phyloP scores from a whole-genome alignment of 1,284 basidiomycete species.

The Moesziomyces aphidis region DNA sequence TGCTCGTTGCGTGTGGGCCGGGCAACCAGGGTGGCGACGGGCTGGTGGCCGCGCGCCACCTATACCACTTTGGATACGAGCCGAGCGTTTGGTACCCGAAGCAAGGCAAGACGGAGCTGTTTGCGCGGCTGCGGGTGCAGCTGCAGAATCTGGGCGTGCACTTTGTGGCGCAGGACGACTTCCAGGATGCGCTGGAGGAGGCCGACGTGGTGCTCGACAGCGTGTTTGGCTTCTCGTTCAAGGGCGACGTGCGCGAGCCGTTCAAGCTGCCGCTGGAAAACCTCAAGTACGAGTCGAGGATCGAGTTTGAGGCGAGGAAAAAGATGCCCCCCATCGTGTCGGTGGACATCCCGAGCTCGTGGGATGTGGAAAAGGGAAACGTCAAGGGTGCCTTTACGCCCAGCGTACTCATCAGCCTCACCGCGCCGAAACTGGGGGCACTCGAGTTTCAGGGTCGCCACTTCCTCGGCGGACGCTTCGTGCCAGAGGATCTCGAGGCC shows the following conservation, averaged over 20 bases:
- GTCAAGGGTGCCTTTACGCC: conserved; percentile 74
- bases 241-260: conserved; percentile 79
- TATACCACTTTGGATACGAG: conserved; percentile 69
- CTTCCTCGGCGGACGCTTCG: conserved; percentile 91
- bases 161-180: conserved; percentile 70
- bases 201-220: conserved; percentile 91
- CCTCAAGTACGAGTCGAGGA: conserved; percentile 69
- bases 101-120: conserved; percentile 59
- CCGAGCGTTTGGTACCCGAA: conserved; percentile 65
- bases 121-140: conserved; percentile 80
- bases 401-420: conserved; percentile 86
- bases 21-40: conserved; percentile 91
- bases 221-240: conserved; percentile 97
- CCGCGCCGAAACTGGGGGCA: conserved; percentile 91
- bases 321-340: conserved; percentile 63
- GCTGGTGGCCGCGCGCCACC: conserved; percentile 92
- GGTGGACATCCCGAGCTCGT: conserved; percentile 95
- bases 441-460: conserved; percentile 80
- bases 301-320: conserved; percentile 57
- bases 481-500: conserved; percentile 71
- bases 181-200: conserved; percentile 71
- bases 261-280: conserved; percentile 82
- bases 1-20: conserved; percentile 94
- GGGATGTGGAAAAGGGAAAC: conserved; percentile 86
- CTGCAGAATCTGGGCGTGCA: conserved; percentile 87